Evolutionary conservation across 2,329 filamentous ascomycete species (phyloP), one percentile per base, ranked within the genome.

Genomic region (Ophiostoma sp.): DNA sequence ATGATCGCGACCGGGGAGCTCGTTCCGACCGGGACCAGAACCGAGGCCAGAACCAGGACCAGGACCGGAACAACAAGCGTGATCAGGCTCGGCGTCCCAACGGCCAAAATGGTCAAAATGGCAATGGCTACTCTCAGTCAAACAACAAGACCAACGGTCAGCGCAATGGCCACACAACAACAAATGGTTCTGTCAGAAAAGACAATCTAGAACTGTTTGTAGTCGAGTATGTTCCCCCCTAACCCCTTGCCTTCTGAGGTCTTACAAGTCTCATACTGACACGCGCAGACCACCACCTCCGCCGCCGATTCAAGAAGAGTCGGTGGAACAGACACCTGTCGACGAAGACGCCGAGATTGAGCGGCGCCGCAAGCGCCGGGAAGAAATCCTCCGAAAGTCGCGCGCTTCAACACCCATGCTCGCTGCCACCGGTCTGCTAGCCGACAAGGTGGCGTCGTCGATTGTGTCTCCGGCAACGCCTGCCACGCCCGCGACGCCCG

Each of bases 331-430:
- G 68, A 82, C 87, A 73, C 82, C 85, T n/a, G 76, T 92, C 73
- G 90, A 96, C 76, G 91, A 96, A 80, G 90, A 90, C 71, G 88
- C 90, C 73, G 84, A 94, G 75, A 90, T 97, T 74, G 91, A 96
- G 77, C 89, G 92, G 74, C 90, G 93, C 68, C 89, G 93, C 41
- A 92, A 90, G 76, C 87, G 90, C 69, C 89, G 93, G 72, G 91
- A 95, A 79, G 91, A 92, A 72, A 90, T 96, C 72, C 86, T 92
- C 76, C 90, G 91, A 76, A 96, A 93, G 80, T 90, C 92, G 74
- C 88, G 87, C 72, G 88, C 89, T 74, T 85, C 88, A 66, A 88
- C 89, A 65, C 89, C 91, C 66, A 82, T 94, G 74, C 65, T 86
- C 78, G 72, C 83, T 80, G 3, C 81, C 79, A 12, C 74, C 66